Base-by-base conservation (phyloP, 352 stramenopile genomes). In the Pythium rishiriense region DNA sequence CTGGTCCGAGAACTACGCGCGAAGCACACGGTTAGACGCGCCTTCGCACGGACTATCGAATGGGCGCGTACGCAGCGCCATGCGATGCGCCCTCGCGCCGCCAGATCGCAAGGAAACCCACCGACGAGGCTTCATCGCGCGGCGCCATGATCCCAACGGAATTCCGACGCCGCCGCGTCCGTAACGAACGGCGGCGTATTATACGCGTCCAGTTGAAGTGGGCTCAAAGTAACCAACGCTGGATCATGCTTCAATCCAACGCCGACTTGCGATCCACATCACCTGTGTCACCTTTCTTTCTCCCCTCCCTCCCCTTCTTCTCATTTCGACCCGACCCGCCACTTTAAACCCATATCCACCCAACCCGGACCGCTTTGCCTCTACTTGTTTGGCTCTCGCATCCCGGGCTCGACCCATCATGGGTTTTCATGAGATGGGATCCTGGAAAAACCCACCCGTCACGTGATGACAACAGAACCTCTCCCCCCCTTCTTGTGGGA, bases 1-100 rank as follows among this genome's bases (percentile, higher is more conserved):
- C 58, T 90, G 80, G 26, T 73, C 72, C 3, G 56, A 17, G 24
- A 73, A 48, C 78, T 84, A 24, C 2, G 63, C n/a, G 21, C 48
- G 31, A 42, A 25, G 22, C 43, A 64, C 37, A 52, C 29, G 31
- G 52, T 51, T 43, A 25, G 33, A 61, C 45, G 54, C 25, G 19
- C 49, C 22, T 22, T 59, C 24, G 14, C 11, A 24, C 4, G 35
- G 22, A 14, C 24, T 45, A 56, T 46, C n/a, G 45, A 33, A 28
- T 11, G 7, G n/a, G 21, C 45, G 24, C 24, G 33, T 33, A 11
- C 8, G 3, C 22, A 11, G 22, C 6, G 11, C 7, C 24, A 19
- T 33, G 17, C 24, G 22, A 51, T 33, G 45, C 22, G 10, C 12
- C 4, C 5, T 53, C 9, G 25, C 24, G 12, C 1, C 15, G 46